Percentiles rank a stretch among this genome's conserved stretches.
These are phyloP conservation scores for Nannochloropsis salina DNA, from an alignment of 108 stramenopile genomes.

Conservation along the genomic window DNA sequence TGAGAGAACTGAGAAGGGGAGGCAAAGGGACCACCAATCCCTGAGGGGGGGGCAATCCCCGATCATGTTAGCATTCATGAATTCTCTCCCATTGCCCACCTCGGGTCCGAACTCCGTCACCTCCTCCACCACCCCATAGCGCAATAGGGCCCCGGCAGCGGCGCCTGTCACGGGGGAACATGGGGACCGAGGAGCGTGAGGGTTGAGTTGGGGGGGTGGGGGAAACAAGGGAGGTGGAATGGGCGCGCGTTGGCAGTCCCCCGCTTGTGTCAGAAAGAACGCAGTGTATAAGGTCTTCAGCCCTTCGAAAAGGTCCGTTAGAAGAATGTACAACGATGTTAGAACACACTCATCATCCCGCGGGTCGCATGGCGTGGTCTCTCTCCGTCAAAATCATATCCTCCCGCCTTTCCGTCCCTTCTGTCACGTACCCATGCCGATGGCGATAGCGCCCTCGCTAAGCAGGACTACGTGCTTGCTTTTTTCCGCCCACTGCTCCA, in stretches of 20 bases:
- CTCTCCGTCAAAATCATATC: not conserved
- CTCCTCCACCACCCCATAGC: not conserved
- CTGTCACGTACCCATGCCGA: not conserved
- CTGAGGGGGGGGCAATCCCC: no score
- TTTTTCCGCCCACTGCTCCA: constrained; percentile 9
- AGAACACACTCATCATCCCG: not conserved
- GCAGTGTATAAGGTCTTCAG: constrained; percentile 10
- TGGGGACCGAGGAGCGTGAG: not conserved
- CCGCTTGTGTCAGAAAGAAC: not conserved
- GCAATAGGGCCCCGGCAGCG: not conserved
- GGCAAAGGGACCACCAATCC: no score
- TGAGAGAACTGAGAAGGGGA: no score
- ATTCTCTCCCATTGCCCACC: no score
- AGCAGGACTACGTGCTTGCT: not conserved
- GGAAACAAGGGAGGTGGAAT: not conserved
- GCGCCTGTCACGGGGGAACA: not conserved
- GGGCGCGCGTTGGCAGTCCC: not conserved
- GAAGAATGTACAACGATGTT: constrained; percentile 20
- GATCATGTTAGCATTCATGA: no score
- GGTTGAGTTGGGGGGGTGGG: not conserved
- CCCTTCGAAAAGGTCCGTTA: not conserved
- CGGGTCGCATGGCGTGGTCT: not conserved
- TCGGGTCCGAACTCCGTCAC: constrained; percentile 10
- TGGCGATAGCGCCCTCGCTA: not conserved
- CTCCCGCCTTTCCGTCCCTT: not conserved